Base-by-base conservation (phyloP, 225 moss, liverwort and hornwort genomes). In the Takakia lepidozioides region DNA sequence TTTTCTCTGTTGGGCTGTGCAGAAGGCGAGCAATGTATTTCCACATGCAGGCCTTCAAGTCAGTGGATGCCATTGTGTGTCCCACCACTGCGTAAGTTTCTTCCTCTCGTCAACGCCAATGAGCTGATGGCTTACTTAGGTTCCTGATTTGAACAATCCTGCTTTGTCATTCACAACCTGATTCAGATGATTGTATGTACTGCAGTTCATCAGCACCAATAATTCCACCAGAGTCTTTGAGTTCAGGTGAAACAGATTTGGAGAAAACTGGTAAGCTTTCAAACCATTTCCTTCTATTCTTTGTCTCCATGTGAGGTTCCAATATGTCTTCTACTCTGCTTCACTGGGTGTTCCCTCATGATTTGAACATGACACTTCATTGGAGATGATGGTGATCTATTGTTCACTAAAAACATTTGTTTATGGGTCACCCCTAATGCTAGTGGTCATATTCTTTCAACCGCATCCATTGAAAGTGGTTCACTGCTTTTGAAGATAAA, bases 11-110 rank as follows among this genome's bases (percentile, higher is more conserved):
- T n/a, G n/a, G 27, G 22, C 16, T 10, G 3, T 65, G 72, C 82
- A 90, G 91, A 68, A 74, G 95, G 46, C 71, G 95, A 49, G 68
- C 74, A 24, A 87, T 91, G 95, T 78, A 69, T 49, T 90, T 71
- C 51, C 56, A 73, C 61, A 85, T 83, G 80, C 61, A 83, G 61
- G 95, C 85, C 27, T 98, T 91, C 38, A 66, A 91, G 61, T 53
- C 43, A 40, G 95, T 91, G 54, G 95, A 91, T 52, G 48, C 91
- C 43, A 72, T 98, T 55, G 91, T 84, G 24, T 78, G 80, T 56
- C 95, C 95, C 29, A 81, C 91, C 27, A 98, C 95, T 55, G 74
- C 70, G 91, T 95, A 58, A 68, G 93, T 9, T 43, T 43, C 25
- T 36, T 29, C 19, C 30, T 51, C 30, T 51, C 34, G 47, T 0